Evolutionary conservation across 1,139 yeast species (phyloP).

Genomic region (Candida mesenterica): DNA sequence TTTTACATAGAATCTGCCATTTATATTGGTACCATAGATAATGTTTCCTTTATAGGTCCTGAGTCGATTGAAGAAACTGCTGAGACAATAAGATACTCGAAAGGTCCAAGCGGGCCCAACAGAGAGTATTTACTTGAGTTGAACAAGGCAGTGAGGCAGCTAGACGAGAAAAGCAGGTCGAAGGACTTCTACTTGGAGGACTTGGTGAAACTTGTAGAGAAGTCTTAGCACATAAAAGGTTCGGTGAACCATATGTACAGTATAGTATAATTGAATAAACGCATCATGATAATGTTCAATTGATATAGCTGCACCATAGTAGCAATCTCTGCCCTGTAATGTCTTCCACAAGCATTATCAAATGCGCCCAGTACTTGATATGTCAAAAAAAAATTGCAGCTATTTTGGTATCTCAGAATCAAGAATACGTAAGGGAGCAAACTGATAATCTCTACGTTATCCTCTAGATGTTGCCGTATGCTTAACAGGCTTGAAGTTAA

Average conservation of each 20-base stretch:
- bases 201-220: slow-evolving; percentile 18
- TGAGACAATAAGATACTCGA: slow-evolving; percentile 47
- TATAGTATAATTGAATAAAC: not conserved
- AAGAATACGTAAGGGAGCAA: too few species aligned
- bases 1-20: slow-evolving; percentile 58
- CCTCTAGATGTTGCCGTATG: too few species aligned
- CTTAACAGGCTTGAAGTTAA: too few species aligned
- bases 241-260: not conserved
- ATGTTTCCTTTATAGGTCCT: slow-evolving; percentile 83
- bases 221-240: not conserved
- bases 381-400: too few species aligned
- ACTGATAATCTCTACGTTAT: too few species aligned
- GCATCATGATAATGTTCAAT: not conserved
- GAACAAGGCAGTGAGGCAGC: slow-evolving; percentile 48
- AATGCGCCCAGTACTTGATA: too few species aligned
- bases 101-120: slow-evolving; percentile 84
- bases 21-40: slow-evolving; percentile 80
- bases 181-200: slow-evolving; percentile 40
- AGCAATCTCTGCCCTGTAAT: too few species aligned
- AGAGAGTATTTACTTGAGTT: slow-evolving; percentile 63
- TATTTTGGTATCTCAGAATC: too few species aligned
- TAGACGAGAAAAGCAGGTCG: slow-evolving; percentile 36
- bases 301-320: too few species aligned
- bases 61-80: slow-evolving; percentile 63
- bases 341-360: too few species aligned